A percentile compares a stretch with the other conserved stretches of the same genome.
phyloP scores from a whole-genome alignment of 306 rosid genomes.

The Begonia fuchsioides region DNA sequence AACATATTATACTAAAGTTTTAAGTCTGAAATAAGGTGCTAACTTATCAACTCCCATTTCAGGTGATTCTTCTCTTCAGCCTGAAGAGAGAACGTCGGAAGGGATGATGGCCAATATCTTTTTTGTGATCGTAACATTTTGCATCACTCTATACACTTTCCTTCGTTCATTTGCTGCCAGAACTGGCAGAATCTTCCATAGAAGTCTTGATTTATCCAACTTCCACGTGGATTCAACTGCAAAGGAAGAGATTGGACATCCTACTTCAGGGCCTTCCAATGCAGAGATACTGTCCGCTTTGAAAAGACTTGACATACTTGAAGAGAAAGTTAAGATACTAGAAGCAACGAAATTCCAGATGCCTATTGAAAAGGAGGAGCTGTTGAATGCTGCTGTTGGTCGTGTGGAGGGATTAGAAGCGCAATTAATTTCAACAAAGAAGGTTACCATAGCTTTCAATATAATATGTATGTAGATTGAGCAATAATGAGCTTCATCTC shows the following conservation, averaged over 20 bases:
- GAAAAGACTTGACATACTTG: constrained; percentile 54
- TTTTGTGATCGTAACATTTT: constrained; percentile 40
- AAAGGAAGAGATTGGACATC: constrained; percentile 30
- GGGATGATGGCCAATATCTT: constrained; percentile 22
- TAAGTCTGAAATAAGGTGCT: too few relatives aligned
- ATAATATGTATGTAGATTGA: too few relatives aligned
- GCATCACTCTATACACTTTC: constrained; percentile 31
- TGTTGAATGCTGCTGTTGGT: constrained; percentile 77
- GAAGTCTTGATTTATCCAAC: constrained; percentile 17
- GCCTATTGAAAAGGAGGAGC: constrained; percentile 81
- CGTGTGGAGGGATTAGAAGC: constrained; percentile 87
- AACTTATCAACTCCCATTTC: constrained; percentile 10
- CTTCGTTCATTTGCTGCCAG: constrained; percentile 21
- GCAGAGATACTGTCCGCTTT: constrained; percentile 35
- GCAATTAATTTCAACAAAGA: constrained; percentile 70
- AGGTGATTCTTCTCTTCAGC: constrained; percentile 28
- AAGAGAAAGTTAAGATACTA: constrained; percentile 51
- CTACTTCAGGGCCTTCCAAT: constrained; percentile 23
- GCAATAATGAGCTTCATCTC: too few relatives aligned
- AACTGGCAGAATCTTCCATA: constrained; percentile 17
- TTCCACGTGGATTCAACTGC: constrained; percentile 14
- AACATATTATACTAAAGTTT: too few relatives aligned
- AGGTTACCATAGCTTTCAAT: constrained; percentile 20
- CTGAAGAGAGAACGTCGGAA: constrained; percentile 11
- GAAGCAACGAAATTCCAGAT: constrained; percentile 59